A percentile compares a stretch with the other conserved stretches of the same genome.
phyloP scores from a whole-genome alignment of 805 yeast genomes.

The Metschnikowia amazonensis region DNA sequence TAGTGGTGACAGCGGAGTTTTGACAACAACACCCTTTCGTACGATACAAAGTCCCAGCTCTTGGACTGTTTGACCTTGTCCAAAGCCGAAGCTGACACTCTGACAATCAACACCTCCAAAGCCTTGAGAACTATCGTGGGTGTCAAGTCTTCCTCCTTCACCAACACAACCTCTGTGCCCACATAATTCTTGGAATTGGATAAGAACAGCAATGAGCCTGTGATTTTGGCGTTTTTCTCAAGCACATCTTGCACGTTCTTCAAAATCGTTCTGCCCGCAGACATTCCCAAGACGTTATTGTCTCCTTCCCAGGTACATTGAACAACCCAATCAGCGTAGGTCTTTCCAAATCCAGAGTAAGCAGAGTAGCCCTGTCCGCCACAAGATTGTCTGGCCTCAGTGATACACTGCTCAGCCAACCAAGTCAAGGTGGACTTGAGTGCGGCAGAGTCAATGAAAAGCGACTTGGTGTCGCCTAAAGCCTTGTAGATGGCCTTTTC shows the following conservation, averaged over 20 bases:
- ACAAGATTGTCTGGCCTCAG: constrained; percentile 43
- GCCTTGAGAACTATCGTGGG: constrained; percentile 19
- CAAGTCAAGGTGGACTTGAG: constrained; percentile 44
- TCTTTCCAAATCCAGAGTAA: constrained; percentile 44
- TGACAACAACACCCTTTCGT: constrained; percentile 37
- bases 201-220: constrained; percentile 18
- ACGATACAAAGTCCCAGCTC: constrained; percentile 36
- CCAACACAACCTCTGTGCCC: constrained; percentile 8
- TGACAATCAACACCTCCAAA: constrained; percentile 36
- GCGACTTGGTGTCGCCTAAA: constrained; percentile 37
- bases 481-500: constrained; percentile 28
- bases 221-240: constrained; percentile 11
- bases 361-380: constrained; percentile 48
- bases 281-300: constrained; percentile 42
- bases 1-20: constrained; percentile 44
- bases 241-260: constrained; percentile 29
- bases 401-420: constrained; percentile 41
- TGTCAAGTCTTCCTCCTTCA: constrained; percentile 16
- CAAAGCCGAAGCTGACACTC: constrained; percentile 30
- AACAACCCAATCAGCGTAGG: constrained; percentile 45
- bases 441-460: constrained; percentile 44
- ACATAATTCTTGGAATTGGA: constrained; percentile 9
- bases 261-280: constrained; percentile 39
- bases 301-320: constrained; percentile 51
- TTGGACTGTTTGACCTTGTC: constrained; percentile 24